Percentiles rank a stretch among this genome's conserved stretches.
Conservation (phyloP, 805 yeast genomes). For the Millerozyma miso region DNA sequence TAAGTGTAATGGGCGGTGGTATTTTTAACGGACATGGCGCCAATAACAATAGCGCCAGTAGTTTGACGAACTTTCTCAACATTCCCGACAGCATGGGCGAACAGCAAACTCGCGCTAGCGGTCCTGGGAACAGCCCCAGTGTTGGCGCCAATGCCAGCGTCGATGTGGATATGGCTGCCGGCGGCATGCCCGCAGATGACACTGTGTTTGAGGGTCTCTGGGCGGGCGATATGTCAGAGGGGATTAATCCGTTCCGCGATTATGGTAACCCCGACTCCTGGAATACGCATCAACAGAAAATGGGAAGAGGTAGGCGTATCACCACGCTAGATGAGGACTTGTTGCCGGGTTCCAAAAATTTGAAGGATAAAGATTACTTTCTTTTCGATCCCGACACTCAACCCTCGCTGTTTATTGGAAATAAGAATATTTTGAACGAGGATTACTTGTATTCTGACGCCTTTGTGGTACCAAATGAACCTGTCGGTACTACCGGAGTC, state of each 20-base stretch:
- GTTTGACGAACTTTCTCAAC: constrained; percentile 24
- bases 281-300: constrained; percentile 6
- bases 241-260: constrained; percentile 31
- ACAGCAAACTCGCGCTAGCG: constrained; percentile 10
- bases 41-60: constrained; percentile 10
- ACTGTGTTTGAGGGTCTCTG: background rate
- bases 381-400: constrained; percentile 39
- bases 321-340: constrained; percentile 28
- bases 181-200: background rate
- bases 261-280: constrained; percentile 36
- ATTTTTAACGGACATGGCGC: background rate
- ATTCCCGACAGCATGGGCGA: constrained; percentile 30
- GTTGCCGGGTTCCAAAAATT: constrained; percentile 7
- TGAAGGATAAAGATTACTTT: constrained; percentile 33
- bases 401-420: constrained; percentile 34
- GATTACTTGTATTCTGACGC: constrained; percentile 21
- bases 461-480: constrained; percentile 24
- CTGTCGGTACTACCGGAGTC: constrained; percentile 9
- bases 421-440: constrained; percentile 17
- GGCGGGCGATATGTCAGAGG: background rate
- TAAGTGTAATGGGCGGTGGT: background rate
- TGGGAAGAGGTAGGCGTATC: constrained; percentile 26
- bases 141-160: background rate
- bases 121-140: background rate
- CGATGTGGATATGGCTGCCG: background rate